Conservation (phyloP, 371 early-diverging fungal genomes). For the Mortierella sp. region DNA sequence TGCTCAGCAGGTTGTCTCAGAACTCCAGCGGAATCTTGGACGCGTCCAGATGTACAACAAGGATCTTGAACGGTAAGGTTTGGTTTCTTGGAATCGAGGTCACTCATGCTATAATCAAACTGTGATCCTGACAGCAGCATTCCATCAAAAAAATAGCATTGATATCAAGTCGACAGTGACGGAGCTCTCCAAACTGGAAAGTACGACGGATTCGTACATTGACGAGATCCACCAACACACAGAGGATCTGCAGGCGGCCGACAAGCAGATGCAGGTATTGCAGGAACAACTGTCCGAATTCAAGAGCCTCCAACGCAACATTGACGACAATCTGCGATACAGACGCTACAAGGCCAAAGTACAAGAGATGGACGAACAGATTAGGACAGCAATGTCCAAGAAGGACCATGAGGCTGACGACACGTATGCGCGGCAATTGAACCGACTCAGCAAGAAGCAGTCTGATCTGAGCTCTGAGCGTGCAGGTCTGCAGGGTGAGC, state of each 20-base stretch:
- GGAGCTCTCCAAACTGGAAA: conserved; percentile 41
- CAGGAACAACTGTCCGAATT: conserved; percentile 67
- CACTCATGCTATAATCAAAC: neutral
- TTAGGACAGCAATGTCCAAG: conserved; percentile 51
- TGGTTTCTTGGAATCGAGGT: neutral
- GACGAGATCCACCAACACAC: conserved; percentile 48
- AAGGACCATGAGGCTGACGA: conserved; percentile 44
- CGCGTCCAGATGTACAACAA: conserved; percentile 60
- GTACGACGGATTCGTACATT: conserved; percentile 32
- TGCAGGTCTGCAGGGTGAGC: conserved; percentile 86
- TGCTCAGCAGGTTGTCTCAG: conserved; percentile 47
- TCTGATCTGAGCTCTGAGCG: conserved; percentile 69
- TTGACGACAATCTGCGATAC: conserved; percentile 79
- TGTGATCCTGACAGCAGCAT: neutral
- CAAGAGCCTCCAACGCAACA: conserved; percentile 68
- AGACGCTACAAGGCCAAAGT: conserved; percentile 62
- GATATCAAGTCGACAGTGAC: conserved; percentile 29
- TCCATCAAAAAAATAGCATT: conserved; percentile 11
- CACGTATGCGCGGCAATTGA: conserved; percentile 56
- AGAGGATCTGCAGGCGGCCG: conserved; percentile 27
- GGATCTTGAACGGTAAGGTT: conserved; percentile 61
- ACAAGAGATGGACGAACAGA: conserved; percentile 54
- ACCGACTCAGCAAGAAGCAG: conserved; percentile 61
- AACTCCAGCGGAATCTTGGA: conserved; percentile 59
- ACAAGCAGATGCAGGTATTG: conserved; percentile 57